Evolutionary conservation across 2,329 filamentous ascomycete genomes (phyloP).

Genomic region (Teratosphaeria epicoccoides): DNA sequence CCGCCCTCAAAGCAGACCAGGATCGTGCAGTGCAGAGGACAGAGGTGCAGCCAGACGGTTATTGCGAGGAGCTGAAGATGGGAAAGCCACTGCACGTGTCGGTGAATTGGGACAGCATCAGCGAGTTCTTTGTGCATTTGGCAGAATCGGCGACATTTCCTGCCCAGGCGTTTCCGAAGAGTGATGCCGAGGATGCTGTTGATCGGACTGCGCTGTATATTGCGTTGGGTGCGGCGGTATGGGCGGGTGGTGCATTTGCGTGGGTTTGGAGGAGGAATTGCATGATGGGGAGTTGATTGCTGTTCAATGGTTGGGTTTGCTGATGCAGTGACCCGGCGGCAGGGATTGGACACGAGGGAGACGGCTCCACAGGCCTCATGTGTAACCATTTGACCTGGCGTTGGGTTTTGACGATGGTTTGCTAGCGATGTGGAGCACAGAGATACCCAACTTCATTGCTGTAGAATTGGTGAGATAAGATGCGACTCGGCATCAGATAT

Average conservation of each 20-base stretch:
- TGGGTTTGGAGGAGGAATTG: slow-evolving; percentile 48
- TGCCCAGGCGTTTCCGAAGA: slow-evolving; percentile 77
- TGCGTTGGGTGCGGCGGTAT: slow-evolving; percentile 61
- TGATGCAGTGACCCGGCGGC: background rate
- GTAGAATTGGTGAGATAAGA: background rate
- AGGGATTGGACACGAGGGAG: background rate
- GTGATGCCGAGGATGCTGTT: slow-evolving; percentile 54
- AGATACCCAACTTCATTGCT: background rate
- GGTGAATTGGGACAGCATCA: slow-evolving; percentile 86
- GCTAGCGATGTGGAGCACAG: background rate
- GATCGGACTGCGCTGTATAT: slow-evolving; percentile 81
- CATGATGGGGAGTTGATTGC: slow-evolving; percentile 1
- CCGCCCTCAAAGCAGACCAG: slow-evolving; percentile 85
- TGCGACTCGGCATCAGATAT: background rate
- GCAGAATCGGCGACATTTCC: slow-evolving; percentile 89
- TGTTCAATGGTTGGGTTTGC: background rate
- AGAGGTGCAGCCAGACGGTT: slow-evolving; percentile 83
- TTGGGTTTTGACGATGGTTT: background rate
- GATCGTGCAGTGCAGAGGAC: slow-evolving; percentile 95
- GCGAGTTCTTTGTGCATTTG: slow-evolving; percentile 81
- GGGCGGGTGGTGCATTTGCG: slow-evolving; percentile 47
- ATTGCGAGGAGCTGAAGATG: slow-evolving; percentile 78
- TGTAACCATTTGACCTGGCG: background rate
- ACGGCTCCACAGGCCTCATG: background rate
- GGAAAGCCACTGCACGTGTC: slow-evolving; percentile 86